Evolutionary conservation across 2,329 filamentous ascomycete species (phyloP).

Genomic region (Hypoxylon sp.): DNA sequence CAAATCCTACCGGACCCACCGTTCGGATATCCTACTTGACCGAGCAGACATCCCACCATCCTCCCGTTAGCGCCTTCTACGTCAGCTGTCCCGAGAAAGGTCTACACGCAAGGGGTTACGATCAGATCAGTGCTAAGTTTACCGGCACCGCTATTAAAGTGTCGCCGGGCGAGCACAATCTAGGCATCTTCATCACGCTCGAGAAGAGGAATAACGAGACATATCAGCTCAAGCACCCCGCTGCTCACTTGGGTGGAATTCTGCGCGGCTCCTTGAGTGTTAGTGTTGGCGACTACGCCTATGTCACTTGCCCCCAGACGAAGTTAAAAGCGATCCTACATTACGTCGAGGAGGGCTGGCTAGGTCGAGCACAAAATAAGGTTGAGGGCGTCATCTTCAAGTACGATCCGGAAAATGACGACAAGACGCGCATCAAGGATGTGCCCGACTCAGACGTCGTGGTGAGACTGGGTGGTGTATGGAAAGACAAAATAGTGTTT

Average conservation of each 20-base stretch:
- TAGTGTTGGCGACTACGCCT: conserved; percentile 88
- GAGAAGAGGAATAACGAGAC: conserved; percentile 84
- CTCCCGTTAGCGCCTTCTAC: conserved; percentile 95
- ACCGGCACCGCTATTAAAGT: conserved; percentile 95
- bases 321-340: conserved; percentile 90
- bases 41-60: conserved; percentile 97
- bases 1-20: conserved; percentile 55
- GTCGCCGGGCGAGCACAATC: conserved; percentile 88
- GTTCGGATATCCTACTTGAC: conserved; percentile 92
- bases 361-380: conserved; percentile 89
- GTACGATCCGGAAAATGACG: conserved; percentile 88
- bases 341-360: conserved; percentile 94
- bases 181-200: conserved; percentile 93
- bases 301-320: conserved; percentile 88
- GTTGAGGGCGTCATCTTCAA: conserved; percentile 91
- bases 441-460: conserved; percentile 87
- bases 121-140: conserved; percentile 97
- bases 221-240: conserved; percentile 93
- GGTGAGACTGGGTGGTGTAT: conserved; percentile 82
- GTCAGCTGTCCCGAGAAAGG: conserved; percentile 92
- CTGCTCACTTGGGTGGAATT: conserved; percentile 90
- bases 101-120: conserved; percentile 86
- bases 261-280: conserved; percentile 88
- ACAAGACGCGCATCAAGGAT: conserved; percentile 80
- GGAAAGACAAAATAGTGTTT: conserved; percentile 77